These are phyloP conservation scores for Wickerhamomyces pijperi DNA, from an alignment of 805 yeast species.

Conservation along the genomic window DNA sequence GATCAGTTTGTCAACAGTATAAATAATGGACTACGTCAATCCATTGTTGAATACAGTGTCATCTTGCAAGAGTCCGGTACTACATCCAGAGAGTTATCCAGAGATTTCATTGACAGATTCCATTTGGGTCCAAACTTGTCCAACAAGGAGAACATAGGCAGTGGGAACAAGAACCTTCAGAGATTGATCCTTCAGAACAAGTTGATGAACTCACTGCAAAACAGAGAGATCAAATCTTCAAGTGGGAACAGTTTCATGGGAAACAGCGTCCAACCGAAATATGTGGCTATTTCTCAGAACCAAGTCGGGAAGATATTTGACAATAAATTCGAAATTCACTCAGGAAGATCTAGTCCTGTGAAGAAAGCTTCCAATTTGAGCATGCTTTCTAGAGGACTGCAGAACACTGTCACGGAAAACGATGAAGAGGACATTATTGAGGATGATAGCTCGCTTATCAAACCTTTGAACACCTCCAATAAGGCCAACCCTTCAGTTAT, in stretches of 20 bases:
- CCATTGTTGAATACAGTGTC: conserved; percentile 32
- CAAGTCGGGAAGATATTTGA: conserved; percentile 13
- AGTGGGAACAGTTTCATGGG: background rate
- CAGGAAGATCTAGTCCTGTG: conserved; percentile 1
- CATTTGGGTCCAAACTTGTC: conserved; percentile 3
- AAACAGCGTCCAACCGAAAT: conserved; percentile 1
- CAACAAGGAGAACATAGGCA: background rate
- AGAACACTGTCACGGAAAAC: background rate
- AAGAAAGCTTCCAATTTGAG: background rate
- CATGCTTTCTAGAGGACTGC: background rate
- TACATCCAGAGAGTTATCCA: conserved; percentile 10
- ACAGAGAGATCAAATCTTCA: background rate
- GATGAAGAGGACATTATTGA: conserved; percentile 1
- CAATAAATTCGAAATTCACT: conserved; percentile 1
- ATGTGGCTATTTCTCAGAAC: conserved; percentile 9
- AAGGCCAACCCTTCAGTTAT: background rate
- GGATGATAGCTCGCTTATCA: background rate
- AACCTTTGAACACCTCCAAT: background rate
- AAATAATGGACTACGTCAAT: conserved; percentile 30
- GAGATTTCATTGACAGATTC: conserved; percentile 13
- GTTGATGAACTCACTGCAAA: conserved; percentile 1
- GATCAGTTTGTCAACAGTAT: conserved; percentile 39
- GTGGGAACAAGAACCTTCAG: conserved; percentile 10
- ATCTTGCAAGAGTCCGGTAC: conserved; percentile 10
- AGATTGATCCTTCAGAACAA: conserved; percentile 17